Evolutionary conservation across 2,329 filamentous ascomycete genomes (phyloP).

Genomic region (Trichoderma breve): DNA sequence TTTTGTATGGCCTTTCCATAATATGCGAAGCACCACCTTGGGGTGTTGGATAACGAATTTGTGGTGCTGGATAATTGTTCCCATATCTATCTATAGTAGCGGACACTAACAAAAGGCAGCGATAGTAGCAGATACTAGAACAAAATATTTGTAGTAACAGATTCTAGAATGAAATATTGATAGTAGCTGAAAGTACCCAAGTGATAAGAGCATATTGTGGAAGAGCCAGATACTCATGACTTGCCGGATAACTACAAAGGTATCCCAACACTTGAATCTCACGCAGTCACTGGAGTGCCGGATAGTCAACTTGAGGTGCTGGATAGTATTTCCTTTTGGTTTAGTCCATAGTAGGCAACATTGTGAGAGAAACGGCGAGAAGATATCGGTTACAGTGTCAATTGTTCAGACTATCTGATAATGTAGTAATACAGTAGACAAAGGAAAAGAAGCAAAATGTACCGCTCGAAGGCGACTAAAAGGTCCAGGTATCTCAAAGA

Average conservation of each 20-base stretch:
- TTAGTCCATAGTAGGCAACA: background rate
- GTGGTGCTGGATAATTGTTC: too few relatives aligned
- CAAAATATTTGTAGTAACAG: too few relatives aligned
- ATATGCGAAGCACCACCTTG: too few relatives aligned
- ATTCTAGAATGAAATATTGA: too few relatives aligned
- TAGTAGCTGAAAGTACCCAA: background rate
- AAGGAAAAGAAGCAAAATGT: background rate
- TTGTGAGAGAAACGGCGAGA: background rate
- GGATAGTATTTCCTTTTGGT: background rate
- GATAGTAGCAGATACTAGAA: background rate
- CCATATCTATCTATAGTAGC: background rate
- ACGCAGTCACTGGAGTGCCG: background rate
- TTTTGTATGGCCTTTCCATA: too few relatives aligned
- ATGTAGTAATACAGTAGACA: background rate
- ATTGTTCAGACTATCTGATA: background rate
- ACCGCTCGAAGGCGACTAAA: background rate
- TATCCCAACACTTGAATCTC: background rate
- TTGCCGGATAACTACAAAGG: background rate
- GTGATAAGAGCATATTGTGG: background rate
- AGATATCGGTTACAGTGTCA: background rate
- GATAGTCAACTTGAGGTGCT: background rate
- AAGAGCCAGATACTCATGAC: background rate
- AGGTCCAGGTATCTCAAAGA: conserved; percentile 9
- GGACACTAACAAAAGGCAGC: background rate
- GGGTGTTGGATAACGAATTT: too few relatives aligned